phyloP scores from a whole-genome alignment of 2,329 filamentous ascomycete genomes.

The Zymoseptoria tritici region DNA sequence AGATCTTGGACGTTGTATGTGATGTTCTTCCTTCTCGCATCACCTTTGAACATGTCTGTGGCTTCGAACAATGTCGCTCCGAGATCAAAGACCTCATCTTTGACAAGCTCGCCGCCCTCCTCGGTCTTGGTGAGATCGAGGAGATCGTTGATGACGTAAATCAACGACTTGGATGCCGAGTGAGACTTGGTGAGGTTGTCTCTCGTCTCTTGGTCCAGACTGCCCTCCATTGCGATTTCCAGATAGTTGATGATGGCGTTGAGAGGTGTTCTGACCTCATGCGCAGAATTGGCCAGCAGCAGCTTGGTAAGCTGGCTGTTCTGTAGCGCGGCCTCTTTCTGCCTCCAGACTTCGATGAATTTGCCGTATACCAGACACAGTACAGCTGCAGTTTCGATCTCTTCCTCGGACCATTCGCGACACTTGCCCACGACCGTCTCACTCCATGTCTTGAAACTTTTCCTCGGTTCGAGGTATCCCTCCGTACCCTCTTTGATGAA shows the following conservation, averaged over 20 bases:
- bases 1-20: conserved; percentile 61
- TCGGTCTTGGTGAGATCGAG: conserved; percentile 84
- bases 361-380: conserved; percentile 80
- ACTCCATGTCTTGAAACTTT: conserved; percentile 72
- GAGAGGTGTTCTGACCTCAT: conserved; percentile 82
- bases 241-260: conserved; percentile 95
- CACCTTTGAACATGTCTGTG: conserved; percentile 63
- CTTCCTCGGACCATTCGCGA: conserved; percentile 81
- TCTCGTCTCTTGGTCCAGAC: conserved; percentile 70
- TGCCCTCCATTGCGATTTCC: conserved; percentile 79
- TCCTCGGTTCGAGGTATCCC: conserved; percentile 68
- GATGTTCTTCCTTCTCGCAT: conserved; percentile 69
- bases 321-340: conserved; percentile 78
- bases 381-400: conserved; percentile 81
- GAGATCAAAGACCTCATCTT: conserved; percentile 73
- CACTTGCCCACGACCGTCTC: conserved; percentile 77
- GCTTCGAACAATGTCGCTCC: conserved; percentile 66
- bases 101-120: conserved; percentile 69
- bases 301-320: conserved; percentile 73
- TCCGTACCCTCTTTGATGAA: conserved; percentile 63
- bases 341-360: conserved; percentile 89
- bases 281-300: conserved; percentile 78
- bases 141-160: conserved; percentile 90
- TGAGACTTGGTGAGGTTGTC: conserved; percentile 80
- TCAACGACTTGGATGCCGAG: conserved; percentile 83